A percentile compares a stretch with the other conserved stretches of the same genome.
Conservation (phyloP, 2,329 filamentous ascomycete genomes). For the Clarireedia hainanense region DNA sequence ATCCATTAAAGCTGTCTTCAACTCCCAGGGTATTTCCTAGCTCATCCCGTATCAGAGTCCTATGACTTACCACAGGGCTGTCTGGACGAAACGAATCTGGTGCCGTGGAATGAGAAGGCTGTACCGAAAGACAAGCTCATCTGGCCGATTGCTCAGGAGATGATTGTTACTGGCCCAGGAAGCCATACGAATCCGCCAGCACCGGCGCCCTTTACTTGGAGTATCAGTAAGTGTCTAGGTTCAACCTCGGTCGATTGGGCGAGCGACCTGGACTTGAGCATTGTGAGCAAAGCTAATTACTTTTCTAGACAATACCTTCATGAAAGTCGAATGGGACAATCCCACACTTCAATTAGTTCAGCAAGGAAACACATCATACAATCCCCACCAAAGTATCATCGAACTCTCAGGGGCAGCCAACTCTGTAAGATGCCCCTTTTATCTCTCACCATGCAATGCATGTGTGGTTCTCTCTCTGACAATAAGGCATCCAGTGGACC, state of each 20-base stretch:
- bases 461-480: not conserved
- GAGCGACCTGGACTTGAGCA: too few relatives aligned
- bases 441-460: not conserved
- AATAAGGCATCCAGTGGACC: not conserved
- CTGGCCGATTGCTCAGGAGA: not conserved
- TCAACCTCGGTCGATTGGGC: too few relatives aligned
- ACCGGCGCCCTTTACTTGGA: not conserved
- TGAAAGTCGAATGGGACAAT: conserved; percentile 35
- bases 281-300: not conserved
- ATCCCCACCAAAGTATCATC: conserved; percentile 5
- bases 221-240: not conserved
- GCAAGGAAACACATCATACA: conserved; percentile 15
- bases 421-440: not conserved
- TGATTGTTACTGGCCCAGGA: not conserved
- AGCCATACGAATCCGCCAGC: not conserved
- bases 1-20: not conserved
- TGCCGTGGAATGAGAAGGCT: not conserved
- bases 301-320: conserved; percentile 7
- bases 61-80: not conserved
- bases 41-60: not conserved
- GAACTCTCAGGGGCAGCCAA: conserved; percentile 7
- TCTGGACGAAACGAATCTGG: not conserved
- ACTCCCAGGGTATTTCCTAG: not conserved
- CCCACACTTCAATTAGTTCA: conserved; percentile 32
- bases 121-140: not conserved